Conservation (phyloP, 441 rosid species). For the Corymbia citriodora region DNA sequence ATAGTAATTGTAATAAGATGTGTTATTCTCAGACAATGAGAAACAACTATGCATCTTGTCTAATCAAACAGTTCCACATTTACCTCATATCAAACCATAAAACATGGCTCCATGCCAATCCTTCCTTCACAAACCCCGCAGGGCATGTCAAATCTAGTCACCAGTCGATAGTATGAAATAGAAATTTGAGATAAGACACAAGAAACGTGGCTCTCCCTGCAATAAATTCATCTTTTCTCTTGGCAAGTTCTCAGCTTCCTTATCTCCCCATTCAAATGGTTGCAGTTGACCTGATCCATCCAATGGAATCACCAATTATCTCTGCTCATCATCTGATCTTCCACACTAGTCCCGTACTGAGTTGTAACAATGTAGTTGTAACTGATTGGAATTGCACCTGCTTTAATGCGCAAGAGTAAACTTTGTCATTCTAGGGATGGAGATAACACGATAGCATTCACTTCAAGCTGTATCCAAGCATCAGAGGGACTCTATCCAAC, state of each 20-base stretch:
- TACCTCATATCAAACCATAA: background rate
- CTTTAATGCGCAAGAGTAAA: background rate
- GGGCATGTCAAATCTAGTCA: background rate
- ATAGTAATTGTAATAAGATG: background rate
- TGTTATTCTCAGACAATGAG: background rate
- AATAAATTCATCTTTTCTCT: background rate
- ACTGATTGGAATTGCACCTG: background rate
- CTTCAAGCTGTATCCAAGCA: background rate
- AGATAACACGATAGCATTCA: background rate
- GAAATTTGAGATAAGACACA: background rate
- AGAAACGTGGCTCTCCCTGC: background rate
- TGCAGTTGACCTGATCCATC: background rate
- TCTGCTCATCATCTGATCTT: background rate
- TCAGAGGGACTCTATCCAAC: conserved; percentile 56
- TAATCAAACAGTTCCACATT: background rate
- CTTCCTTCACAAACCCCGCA: background rate
- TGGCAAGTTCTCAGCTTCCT: background rate
- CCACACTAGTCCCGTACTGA: background rate
- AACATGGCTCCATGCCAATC: background rate
- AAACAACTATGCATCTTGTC: background rate
- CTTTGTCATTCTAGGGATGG: background rate
- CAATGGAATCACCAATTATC: background rate
- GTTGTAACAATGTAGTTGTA: background rate
- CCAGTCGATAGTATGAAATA: background rate
- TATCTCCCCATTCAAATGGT: background rate